Percentiles rank a stretch among this genome's conserved stretches.
Evolutionary conservation across 805 yeast species (phyloP).

Genomic region (Isabelozyma gotoi): DNA sequence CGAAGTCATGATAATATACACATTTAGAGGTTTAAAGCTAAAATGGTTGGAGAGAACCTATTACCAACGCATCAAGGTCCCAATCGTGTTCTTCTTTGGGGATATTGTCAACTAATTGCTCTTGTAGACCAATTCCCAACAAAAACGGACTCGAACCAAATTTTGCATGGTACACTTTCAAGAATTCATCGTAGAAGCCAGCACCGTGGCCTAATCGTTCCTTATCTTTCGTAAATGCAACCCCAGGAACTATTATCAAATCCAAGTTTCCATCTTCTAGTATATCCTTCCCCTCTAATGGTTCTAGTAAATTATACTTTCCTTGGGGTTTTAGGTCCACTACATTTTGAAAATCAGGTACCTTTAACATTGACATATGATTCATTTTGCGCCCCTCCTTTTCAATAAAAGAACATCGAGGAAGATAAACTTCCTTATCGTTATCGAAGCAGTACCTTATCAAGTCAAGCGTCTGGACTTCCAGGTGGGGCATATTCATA

Average conservation of each 20-base stretch:
- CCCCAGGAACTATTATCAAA: conserved; percentile 78
- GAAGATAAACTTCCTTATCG: conserved; percentile 56
- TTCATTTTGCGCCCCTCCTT: conserved; percentile 29
- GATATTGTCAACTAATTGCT: conserved; percentile 55
- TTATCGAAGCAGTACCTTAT: conserved; percentile 51
- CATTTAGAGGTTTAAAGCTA: neutral
- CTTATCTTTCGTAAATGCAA: conserved; percentile 61
- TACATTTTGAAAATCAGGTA: conserved; percentile 45
- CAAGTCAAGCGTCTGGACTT: conserved; percentile 59
- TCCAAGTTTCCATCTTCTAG: conserved; percentile 48
- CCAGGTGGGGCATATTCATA: conserved; percentile 75
- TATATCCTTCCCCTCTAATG: conserved; percentile 38
- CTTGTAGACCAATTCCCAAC: conserved; percentile 64
- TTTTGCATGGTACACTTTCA: conserved; percentile 16
- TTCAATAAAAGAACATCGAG: conserved; percentile 44
- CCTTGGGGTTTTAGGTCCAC: conserved; percentile 61
- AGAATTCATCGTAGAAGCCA: conserved; percentile 81
- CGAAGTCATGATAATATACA: neutral
- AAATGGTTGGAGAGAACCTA: conserved; percentile 24
- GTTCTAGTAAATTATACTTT: conserved; percentile 66
- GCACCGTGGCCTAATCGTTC: conserved; percentile 87
- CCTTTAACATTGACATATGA: conserved; percentile 56
- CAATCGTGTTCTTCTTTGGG: conserved; percentile 69
- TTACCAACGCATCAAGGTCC: conserved; percentile 52
- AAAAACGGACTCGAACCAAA: conserved; percentile 36